phyloP scores from a whole-genome alignment of 208 protist species.

The Leishmania mexicana region DNA sequence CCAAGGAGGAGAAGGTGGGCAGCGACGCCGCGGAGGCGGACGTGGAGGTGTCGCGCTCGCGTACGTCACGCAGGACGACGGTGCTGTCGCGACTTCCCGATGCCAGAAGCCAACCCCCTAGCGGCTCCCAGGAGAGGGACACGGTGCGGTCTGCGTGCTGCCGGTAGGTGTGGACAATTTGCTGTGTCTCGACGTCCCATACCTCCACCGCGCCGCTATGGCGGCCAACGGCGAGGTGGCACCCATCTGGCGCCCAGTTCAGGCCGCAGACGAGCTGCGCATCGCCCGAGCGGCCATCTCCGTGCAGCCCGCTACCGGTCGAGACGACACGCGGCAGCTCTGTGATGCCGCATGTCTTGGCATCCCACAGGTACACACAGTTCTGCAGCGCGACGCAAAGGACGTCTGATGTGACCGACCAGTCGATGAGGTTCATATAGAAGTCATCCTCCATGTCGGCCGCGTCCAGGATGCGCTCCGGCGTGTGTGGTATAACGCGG shows the following conservation, averaged over 20 bases:
- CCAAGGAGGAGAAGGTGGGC: constrained; percentile 1
- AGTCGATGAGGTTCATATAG: constrained; percentile 99
- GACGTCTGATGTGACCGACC: constrained; percentile 78
- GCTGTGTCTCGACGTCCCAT: constrained; percentile 88
- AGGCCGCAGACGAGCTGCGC: constrained; percentile 87
- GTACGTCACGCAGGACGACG: constrained; percentile 96
- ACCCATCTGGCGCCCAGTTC: constrained; percentile 92
- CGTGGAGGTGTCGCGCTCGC: constrained; percentile 45
- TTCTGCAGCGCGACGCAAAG: constrained; percentile 97
- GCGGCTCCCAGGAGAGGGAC: constrained; percentile 94
- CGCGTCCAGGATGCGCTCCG: constrained; percentile 98
- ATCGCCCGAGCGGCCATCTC: background rate
- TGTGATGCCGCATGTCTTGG: constrained; percentile 90
- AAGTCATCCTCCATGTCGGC: constrained; percentile 99
- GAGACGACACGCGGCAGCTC: constrained; percentile 73
- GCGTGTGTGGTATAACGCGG: constrained; percentile 91
- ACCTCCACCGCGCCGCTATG: constrained; percentile 90
- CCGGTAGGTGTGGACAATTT: constrained; percentile 77
- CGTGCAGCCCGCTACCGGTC: constrained; percentile 26
- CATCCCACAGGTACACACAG: constrained; percentile 98
- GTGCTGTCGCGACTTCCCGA: constrained; percentile 95
- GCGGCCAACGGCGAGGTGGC: constrained; percentile 86
- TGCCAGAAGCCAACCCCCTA: constrained; percentile 70
- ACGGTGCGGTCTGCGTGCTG: constrained; percentile 75
- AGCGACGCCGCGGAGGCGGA: constrained; percentile 8